Conservation (phyloP, 1,284 basidiomycete genomes). For the Meripilus lineatus region DNA sequence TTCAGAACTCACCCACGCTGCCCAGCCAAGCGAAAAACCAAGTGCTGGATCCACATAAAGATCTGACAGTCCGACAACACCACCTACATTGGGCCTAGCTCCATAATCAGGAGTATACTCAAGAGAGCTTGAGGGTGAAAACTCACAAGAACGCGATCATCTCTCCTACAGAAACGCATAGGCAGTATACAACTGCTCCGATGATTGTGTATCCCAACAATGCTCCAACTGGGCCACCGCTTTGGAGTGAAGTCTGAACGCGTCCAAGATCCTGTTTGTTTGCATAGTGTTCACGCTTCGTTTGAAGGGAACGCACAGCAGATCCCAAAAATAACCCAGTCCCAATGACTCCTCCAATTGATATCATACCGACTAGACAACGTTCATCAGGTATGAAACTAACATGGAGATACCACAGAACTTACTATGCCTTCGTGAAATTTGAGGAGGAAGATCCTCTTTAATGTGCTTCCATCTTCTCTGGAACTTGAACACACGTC, state of each 20-base stretch:
- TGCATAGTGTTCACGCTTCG: too few relatives aligned
- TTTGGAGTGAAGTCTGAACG: too few relatives aligned
- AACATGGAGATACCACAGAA: not conserved
- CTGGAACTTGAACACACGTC: too few relatives aligned
- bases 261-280: too few relatives aligned
- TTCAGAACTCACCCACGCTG: conserved; percentile 23
- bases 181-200: conserved; percentile 40
- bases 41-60: conserved; percentile 26
- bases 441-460: conserved; percentile 25
- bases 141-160: conserved; percentile 28
- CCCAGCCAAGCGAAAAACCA: conserved; percentile 28
- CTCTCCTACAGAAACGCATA: conserved; percentile 29
- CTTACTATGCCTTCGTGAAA: conserved; percentile 25
- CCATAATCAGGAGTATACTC: conserved; percentile 10
- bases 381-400: not conserved
- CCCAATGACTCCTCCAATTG: conserved; percentile 41
- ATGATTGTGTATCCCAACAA: conserved; percentile 58
- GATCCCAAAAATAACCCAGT: conserved; percentile 43
- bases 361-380: conserved; percentile 32
- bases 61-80: conserved; percentile 72
- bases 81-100: conserved; percentile 68
- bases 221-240: conserved; percentile 58
- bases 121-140: not conserved
- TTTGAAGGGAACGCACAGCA: conserved; percentile 22
- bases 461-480: conserved; percentile 25